Percentiles rank a stretch among this genome's conserved stretches.
phyloP scores from a whole-genome alignment of 2,329 filamentous ascomycete genomes.

The Sclerotinia borealis region DNA sequence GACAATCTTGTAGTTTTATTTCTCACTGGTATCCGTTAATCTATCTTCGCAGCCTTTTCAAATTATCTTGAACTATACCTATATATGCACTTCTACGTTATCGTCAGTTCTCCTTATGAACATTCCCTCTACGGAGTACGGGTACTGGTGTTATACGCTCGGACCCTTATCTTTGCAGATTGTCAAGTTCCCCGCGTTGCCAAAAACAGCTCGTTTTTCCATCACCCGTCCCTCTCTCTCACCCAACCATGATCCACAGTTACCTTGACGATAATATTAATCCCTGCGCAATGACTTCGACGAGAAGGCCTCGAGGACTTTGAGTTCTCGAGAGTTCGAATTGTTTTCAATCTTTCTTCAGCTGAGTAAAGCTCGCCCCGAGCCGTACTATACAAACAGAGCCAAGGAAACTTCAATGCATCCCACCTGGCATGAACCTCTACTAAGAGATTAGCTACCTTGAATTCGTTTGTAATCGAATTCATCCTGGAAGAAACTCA shows the following conservation, averaged over 20 bases:
- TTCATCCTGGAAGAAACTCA: not conserved
- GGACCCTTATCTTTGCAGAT: not conserved
- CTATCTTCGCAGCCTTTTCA: no score
- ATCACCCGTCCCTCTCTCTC: no score
- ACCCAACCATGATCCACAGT: no score
- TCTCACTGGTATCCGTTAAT: no score
- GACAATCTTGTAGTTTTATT: no score
- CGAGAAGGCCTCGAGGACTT: not conserved
- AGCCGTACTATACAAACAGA: not conserved
- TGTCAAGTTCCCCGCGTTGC: not conserved
- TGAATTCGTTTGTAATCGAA: not conserved
- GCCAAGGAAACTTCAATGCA: not conserved
- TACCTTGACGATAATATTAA: not conserved
- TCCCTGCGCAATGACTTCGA: not conserved
- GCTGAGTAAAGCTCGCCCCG: not conserved
- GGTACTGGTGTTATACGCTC: no score
- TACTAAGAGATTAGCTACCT: not conserved
- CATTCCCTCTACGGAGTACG: no score
- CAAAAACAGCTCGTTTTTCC: slow-evolving; percentile 6
- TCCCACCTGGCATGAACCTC: not conserved
- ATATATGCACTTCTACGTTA: no score
- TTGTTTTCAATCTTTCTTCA: not conserved
- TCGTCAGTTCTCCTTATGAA: no score
- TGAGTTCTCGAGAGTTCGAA: not conserved
- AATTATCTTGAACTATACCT: no score